Conservation (phyloP, 768 basidiomycete genomes). For the Lactarius psammicola region DNA sequence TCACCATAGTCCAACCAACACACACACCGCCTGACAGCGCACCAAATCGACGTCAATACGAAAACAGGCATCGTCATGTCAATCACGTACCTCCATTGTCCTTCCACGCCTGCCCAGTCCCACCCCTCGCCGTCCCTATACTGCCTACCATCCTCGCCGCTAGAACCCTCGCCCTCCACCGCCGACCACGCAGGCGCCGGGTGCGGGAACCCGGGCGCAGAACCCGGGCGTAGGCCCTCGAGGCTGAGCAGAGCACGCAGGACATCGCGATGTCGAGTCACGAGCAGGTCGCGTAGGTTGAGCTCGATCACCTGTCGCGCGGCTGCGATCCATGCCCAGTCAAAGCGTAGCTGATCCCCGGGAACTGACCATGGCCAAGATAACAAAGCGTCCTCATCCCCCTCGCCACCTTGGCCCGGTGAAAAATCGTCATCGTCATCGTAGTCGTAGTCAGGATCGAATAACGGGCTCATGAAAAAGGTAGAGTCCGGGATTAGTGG, state of each 20-base stretch:
- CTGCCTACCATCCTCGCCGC: not conserved
- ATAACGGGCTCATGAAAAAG: not conserved
- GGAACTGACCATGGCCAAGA: slow-evolving; percentile 8
- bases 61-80: not conserved
- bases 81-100: slow-evolving; percentile 50
- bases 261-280: slow-evolving; percentile 27
- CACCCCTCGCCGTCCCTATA: slow-evolving; percentile 41
- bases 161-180: not conserved
- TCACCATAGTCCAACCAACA: slow-evolving; percentile 62
- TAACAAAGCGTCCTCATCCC: slow-evolving; percentile 12
- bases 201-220: slow-evolving; percentile 31
- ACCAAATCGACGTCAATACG: not conserved
- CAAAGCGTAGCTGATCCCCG: slow-evolving; percentile 37
- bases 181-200: not conserved
- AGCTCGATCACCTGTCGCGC: slow-evolving; percentile 51
- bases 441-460: not conserved
- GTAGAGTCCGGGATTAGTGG: slow-evolving; percentile 13
- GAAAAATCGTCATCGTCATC: not conserved
- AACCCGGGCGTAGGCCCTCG: slow-evolving; percentile 33
- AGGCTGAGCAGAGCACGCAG: slow-evolving; percentile 33
- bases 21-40: slow-evolving; percentile 45
- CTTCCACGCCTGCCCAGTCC: slow-evolving; percentile 60
- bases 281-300: slow-evolving; percentile 46
- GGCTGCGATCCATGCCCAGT: slow-evolving; percentile 53
- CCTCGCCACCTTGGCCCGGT: not conserved